phyloP scores from a whole-genome alignment of 192 early-diverging fungal genomes.

The Linnemannia zychae region DNA sequence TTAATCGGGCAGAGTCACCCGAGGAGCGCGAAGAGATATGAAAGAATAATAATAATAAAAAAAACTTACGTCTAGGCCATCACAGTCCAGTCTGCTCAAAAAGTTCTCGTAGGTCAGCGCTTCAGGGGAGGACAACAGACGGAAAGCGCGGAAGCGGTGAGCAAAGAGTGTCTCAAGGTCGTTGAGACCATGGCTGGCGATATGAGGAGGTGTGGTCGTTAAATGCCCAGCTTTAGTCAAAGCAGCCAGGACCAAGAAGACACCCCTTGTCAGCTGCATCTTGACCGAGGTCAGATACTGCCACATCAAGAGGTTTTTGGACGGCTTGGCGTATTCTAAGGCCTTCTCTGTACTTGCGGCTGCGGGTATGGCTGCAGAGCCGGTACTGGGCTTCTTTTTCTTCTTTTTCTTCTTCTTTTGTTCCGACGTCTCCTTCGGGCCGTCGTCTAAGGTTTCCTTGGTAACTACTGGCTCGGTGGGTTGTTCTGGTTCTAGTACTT shows the following conservation, averaged over 20 bases:
- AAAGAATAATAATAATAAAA: not conserved
- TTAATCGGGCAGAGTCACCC: too few relatives aligned
- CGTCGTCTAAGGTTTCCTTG: not conserved
- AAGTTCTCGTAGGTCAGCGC: constrained; percentile 39
- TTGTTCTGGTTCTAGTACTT: not conserved
- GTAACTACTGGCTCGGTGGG: not conserved
- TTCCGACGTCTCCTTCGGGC: not conserved
- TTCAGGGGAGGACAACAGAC: constrained; percentile 46
- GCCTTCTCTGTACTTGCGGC: not conserved
- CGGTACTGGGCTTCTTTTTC: constrained; percentile 24
- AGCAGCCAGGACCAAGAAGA: constrained; percentile 35
- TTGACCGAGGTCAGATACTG: not conserved
- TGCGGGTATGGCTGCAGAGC: not conserved
- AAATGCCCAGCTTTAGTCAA: constrained; percentile 52
- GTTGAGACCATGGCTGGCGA: constrained; percentile 55
- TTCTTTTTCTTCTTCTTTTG: constrained; percentile 49
- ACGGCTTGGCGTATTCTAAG: constrained; percentile 1
- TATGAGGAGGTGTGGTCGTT: constrained; percentile 39
- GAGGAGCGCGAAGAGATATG: not conserved
- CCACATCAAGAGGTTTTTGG: not conserved
- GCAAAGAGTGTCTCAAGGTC: constrained; percentile 58
- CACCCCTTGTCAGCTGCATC: constrained; percentile 31
- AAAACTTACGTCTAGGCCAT: constrained; percentile 50
- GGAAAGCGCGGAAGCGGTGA: constrained; percentile 66
- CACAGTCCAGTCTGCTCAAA: constrained; percentile 20